These are phyloP conservation scores for Myxozyma udenii DNA, from an alignment of 805 yeast species.

Conservation along the genomic window DNA sequence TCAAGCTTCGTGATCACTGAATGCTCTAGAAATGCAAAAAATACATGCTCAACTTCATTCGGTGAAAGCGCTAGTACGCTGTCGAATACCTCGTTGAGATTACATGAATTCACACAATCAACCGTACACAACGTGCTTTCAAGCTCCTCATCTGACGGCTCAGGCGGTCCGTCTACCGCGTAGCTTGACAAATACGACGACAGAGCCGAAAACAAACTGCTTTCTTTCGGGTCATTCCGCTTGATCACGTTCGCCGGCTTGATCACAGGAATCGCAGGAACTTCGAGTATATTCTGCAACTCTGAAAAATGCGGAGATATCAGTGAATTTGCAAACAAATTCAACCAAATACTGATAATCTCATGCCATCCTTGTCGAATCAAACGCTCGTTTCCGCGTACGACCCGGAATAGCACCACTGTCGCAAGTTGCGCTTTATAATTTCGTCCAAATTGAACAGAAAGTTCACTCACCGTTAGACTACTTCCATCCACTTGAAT, in stretches of 20 bases:
- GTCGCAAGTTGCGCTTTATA: slow-evolving; percentile 88
- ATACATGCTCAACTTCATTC: not conserved
- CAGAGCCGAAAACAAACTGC: slow-evolving; percentile 81
- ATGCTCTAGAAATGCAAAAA: not conserved
- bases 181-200: slow-evolving; percentile 88
- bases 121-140: slow-evolving; percentile 78
- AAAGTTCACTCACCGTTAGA: slow-evolving; percentile 73
- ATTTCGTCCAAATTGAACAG: slow-evolving; percentile 83
- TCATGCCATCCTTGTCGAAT: slow-evolving; percentile 57
- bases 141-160: slow-evolving; percentile 86
- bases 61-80: not conserved
- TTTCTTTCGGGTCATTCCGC: slow-evolving; percentile 60
- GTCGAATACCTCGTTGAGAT: slow-evolving; percentile 54
- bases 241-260: slow-evolving; percentile 65
- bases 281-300: slow-evolving; percentile 55
- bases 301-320: slow-evolving; percentile 47
- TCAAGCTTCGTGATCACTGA: not conserved
- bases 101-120: slow-evolving; percentile 76
- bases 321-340: slow-evolving; percentile 68
- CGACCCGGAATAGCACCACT: slow-evolving; percentile 76
- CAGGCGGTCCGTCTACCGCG: slow-evolving; percentile 33
- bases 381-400: slow-evolving; percentile 55
- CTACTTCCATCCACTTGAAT: slow-evolving; percentile 52
- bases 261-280: slow-evolving; percentile 57
- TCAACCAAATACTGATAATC: slow-evolving; percentile 57